Evolutionary conservation across 2,329 filamentous ascomycete genomes (phyloP).

Genomic region (Sporothrix mexicana): DNA sequence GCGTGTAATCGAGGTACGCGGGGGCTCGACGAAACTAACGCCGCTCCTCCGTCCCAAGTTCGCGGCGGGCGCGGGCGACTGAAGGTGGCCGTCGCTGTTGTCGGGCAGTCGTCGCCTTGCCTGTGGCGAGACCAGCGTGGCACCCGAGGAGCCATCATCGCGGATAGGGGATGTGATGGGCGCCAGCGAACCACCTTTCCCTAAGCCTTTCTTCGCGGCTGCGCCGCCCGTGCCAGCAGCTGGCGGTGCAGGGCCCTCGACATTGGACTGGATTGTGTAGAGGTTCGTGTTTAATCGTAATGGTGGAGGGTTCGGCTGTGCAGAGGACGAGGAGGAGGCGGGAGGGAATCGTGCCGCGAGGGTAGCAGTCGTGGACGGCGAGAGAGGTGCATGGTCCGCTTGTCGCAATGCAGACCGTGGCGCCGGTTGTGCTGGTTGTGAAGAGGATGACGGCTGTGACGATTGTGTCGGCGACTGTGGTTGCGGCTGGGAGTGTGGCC

Average conservation of each 20-base stretch:
- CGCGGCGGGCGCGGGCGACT: not conserved
- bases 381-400: not conserved
- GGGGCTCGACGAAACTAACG: slow-evolving; percentile 37
- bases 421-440: not conserved
- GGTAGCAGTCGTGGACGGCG: not conserved
- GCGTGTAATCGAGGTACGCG: slow-evolving; percentile 38
- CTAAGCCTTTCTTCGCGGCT: not conserved
- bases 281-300: slow-evolving; percentile 23
- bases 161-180: slow-evolving; percentile 6
- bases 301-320: not conserved
- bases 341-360: not conserved
- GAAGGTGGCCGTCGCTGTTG: slow-evolving; percentile 11
- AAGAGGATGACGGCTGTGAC: not conserved
- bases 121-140: slow-evolving; percentile 18
- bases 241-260: slow-evolving; percentile 32
- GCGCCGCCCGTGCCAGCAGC: not conserved
- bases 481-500: slow-evolving; percentile 18
- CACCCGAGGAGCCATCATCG: slow-evolving; percentile 22
- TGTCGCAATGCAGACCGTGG: slow-evolving; percentile 5
- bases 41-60: slow-evolving; percentile 35
- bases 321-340: not conserved
- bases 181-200: slow-evolving; percentile 24
- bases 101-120: slow-evolving; percentile 17
- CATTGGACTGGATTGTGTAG: slow-evolving; percentile 29
- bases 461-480: slow-evolving; percentile 11